Percentiles rank a stretch among this genome's conserved stretches.
Evolutionary conservation across 306 rosid species (phyloP).

Genomic region (Ormosia semicastrata): DNA sequence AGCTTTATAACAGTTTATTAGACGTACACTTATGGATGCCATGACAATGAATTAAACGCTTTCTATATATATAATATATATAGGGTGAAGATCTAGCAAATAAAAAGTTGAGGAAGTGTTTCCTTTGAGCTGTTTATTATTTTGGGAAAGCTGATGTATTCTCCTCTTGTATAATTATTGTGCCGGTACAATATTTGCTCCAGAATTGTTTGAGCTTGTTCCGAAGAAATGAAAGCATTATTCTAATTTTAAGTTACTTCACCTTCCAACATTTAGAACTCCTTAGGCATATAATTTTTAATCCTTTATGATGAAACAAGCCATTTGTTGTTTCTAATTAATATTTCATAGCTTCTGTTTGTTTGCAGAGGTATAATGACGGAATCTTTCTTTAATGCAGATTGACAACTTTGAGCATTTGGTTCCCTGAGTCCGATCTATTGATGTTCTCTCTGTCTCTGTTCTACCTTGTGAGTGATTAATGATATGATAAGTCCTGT

Average conservation of each 20-base stretch:
- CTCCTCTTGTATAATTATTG: neutral
- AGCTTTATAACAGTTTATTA: neutral
- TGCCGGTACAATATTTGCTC: neutral
- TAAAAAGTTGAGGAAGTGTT: neutral
- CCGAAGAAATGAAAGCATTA: slow-evolving; percentile 6
- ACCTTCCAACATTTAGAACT: neutral
- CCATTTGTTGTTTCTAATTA: neutral
- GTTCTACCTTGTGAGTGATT: slow-evolving; percentile 3
- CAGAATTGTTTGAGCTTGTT: neutral
- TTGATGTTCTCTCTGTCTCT: neutral
- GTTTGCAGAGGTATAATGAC: neutral
- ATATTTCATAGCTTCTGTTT: neutral
- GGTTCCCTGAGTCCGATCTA: neutral
- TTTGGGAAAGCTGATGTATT: neutral
- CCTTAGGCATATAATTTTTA: neutral
- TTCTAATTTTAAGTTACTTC: neutral
- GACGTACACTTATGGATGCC: neutral
- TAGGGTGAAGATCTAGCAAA: neutral
- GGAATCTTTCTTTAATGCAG: neutral
- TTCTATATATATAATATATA: neutral
- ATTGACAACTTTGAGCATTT: slow-evolving; percentile 6
- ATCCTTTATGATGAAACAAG: neutral
- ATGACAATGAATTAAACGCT: neutral
- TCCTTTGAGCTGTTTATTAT: neutral
- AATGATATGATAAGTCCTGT: neutral